Evolutionary conservation across 352 stramenopile genomes (phyloP).

Genomic region (Globisporangium parvum): DNA sequence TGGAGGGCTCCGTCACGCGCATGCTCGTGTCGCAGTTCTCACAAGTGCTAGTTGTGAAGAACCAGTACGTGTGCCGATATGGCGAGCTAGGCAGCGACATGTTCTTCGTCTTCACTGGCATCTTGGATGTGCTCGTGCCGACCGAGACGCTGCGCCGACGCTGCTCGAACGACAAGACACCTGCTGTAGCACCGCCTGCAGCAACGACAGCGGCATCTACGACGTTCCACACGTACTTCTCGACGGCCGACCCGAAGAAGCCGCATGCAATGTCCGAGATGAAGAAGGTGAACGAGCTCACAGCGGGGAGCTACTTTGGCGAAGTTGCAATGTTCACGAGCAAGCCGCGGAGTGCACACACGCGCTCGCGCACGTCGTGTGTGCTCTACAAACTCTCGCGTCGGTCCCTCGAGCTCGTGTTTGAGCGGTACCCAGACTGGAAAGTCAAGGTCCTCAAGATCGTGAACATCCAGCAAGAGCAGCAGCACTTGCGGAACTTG

Average conservation of each 20-base stretch:
- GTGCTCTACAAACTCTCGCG: slow-evolving; percentile 40
- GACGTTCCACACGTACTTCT: no score
- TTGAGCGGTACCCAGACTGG: slow-evolving; percentile 38
- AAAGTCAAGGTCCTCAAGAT: slow-evolving; percentile 38
- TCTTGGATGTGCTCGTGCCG: slow-evolving; percentile 28
- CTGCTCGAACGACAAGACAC: no score
- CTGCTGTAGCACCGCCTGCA: not conserved
- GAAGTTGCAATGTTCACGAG: slow-evolving; percentile 35
- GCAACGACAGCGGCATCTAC: slow-evolving; percentile 5
- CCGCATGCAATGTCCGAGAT: not conserved
- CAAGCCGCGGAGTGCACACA: slow-evolving; percentile 25
- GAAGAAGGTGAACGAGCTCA: slow-evolving; percentile 32
- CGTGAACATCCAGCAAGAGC: slow-evolving; percentile 24
- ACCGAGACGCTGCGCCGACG: not conserved
- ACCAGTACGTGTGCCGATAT: slow-evolving; percentile 32
- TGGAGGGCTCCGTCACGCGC: slow-evolving; percentile 33
- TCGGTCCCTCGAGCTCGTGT: slow-evolving; percentile 35
- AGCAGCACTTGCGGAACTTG: slow-evolving; percentile 12
- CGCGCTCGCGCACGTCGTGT: slow-evolving; percentile 32
- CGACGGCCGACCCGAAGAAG: not conserved
- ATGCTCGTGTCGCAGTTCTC: slow-evolving; percentile 44
- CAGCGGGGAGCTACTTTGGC: slow-evolving; percentile 29
- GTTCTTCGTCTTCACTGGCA: slow-evolving; percentile 47
- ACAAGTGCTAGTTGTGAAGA: slow-evolving; percentile 26
- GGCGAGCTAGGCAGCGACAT: slow-evolving; percentile 45